Evolutionary conservation across 1,284 basidiomycete genomes (phyloP).

Genomic region (Trametes polyzona): DNA sequence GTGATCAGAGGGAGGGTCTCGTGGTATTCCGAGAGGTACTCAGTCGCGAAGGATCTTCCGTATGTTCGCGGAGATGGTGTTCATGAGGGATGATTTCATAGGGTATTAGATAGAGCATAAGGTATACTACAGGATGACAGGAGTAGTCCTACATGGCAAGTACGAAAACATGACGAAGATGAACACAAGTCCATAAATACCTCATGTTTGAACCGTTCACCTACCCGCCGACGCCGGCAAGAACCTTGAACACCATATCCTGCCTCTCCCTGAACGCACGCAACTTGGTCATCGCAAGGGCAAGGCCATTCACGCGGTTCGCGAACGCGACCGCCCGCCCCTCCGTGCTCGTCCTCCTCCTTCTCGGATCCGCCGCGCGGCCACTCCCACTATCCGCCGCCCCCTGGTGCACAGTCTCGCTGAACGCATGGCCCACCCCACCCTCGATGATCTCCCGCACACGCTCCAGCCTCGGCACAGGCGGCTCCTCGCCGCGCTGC

Average conservation of each 20-base stretch:
- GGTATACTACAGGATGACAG: too few species aligned
- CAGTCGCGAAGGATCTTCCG: too few species aligned
- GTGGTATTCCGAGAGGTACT: too few species aligned
- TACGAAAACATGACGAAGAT: too few species aligned
- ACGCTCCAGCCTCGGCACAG: constrained; percentile 61
- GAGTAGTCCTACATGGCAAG: too few species aligned
- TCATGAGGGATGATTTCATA: too few species aligned
- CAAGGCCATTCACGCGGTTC: constrained; percentile 74
- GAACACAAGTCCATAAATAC: too few species aligned
- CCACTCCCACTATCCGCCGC: neutral
- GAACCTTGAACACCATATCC: constrained; percentile 70
- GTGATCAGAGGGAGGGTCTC: too few species aligned
- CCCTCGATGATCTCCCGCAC: constrained; percentile 61
- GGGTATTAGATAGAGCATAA: too few species aligned
- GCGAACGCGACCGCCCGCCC: constrained; percentile 64
- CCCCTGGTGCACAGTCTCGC: constrained; percentile 7
- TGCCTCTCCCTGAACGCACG: constrained; percentile 74
- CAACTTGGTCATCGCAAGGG: constrained; percentile 68
- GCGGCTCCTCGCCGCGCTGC: constrained; percentile 47
- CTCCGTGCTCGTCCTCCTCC: constrained; percentile 50
- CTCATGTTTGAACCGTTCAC: too few species aligned
- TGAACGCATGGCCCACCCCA: constrained; percentile 50
- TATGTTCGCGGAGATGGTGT: too few species aligned
- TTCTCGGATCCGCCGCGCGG: constrained; percentile 22
- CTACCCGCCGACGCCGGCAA: constrained; percentile 45